Evolutionary conservation across 2,329 filamentous ascomycete species (phyloP).

Genomic region (Coniochaeta prunicola): DNA sequence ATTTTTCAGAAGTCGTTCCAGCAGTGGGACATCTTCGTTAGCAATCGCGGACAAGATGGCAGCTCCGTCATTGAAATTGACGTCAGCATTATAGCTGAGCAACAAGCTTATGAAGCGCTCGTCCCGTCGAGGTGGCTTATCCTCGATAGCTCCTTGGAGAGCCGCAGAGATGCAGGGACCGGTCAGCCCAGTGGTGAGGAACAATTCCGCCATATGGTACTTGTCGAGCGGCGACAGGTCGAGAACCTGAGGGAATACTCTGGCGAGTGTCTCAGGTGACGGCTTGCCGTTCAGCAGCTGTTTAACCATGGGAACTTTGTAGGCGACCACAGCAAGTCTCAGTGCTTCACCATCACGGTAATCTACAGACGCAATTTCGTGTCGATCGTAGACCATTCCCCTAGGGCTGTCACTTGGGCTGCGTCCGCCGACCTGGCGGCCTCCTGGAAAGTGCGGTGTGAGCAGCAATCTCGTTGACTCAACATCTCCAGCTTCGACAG

Average conservation of each 20-base stretch:
- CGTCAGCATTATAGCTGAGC: slow-evolving; percentile 43
- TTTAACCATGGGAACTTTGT: slow-evolving; percentile 35
- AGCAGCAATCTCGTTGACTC: slow-evolving; percentile 42
- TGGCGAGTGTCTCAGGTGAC: slow-evolving; percentile 35
- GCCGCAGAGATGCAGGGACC: slow-evolving; percentile 39
- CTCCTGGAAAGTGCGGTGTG: slow-evolving; percentile 35
- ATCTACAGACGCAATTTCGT: slow-evolving; percentile 45
- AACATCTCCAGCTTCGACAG: slow-evolving; percentile 38
- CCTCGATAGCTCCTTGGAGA: slow-evolving; percentile 44
- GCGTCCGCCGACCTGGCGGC: slow-evolving; percentile 16
- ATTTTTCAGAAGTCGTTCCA: slow-evolving; percentile 35
- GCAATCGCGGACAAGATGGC: slow-evolving; percentile 39
- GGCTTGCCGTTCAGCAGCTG: slow-evolving; percentile 40
- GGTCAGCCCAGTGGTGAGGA: slow-evolving; percentile 40
- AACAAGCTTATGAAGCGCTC: slow-evolving; percentile 44
- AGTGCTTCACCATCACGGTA: slow-evolving; percentile 44
- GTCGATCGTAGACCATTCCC: slow-evolving; percentile 29
- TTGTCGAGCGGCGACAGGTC: slow-evolving; percentile 34
- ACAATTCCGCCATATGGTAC: slow-evolving; percentile 40
- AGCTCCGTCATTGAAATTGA: slow-evolving; percentile 46
- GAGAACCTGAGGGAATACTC: slow-evolving; percentile 40
- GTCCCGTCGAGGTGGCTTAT: slow-evolving; percentile 39
- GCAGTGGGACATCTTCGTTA: slow-evolving; percentile 37
- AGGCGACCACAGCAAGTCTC: slow-evolving; percentile 37
- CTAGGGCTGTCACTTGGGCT: slow-evolving; percentile 20